Base-by-base conservation (phyloP, 2,329 filamentous ascomycete genomes). In the Fusarium verticillioides region DNA sequence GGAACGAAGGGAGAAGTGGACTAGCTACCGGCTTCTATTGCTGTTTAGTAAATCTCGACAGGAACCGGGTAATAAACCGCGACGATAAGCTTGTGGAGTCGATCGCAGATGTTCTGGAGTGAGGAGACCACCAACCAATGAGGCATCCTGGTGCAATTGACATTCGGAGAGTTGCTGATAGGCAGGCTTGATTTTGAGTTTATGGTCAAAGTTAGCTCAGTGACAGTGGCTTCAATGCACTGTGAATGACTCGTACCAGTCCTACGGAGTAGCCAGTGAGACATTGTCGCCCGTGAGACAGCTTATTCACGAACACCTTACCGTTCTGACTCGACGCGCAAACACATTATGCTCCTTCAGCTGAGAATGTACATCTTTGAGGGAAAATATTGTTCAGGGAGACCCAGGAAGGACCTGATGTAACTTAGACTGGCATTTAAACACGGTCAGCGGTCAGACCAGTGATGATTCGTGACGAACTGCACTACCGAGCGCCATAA, bases 31-130 rank as follows among this genome's bases (percentile, higher is more conserved):
- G 16, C 30, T 19, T 13, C 30, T 23, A 19, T 23, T 2, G n/a
- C 30, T 26, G 2, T 52, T 21, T 26, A 10, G 28, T n/a, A n/a
- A 49, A 32, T n/a, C 32, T 26, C 2, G 1, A 34, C 47, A n/a
- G 12, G 11, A 16, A 11, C 9, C 32, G n/a, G 32, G 32, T 36
- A 52, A 1, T 3, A 0, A 21, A 4, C 30, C 47, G 21, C 11
- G 23, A 21, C 23, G n/a, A 37, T 53, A 53, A 53, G 18, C 12
- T 7, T 28, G 7, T 28, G 49, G 18, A 21, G 18, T 53, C 13
- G 12, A 37, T 53, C 12, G 23, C 0, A 13, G 18, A 28, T 21
- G 12, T 5, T 7, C 0, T 16, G 4, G 11, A 2, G 2, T 10
- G 13, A 2, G 5, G 6, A 16, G 9, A 9, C 9, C 4, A 36